Evolutionary conservation across 2,329 filamentous ascomycete genomes (phyloP), one percentile per base, ranked within the genome.

Genomic region (Xylariaceae sp.): DNA sequence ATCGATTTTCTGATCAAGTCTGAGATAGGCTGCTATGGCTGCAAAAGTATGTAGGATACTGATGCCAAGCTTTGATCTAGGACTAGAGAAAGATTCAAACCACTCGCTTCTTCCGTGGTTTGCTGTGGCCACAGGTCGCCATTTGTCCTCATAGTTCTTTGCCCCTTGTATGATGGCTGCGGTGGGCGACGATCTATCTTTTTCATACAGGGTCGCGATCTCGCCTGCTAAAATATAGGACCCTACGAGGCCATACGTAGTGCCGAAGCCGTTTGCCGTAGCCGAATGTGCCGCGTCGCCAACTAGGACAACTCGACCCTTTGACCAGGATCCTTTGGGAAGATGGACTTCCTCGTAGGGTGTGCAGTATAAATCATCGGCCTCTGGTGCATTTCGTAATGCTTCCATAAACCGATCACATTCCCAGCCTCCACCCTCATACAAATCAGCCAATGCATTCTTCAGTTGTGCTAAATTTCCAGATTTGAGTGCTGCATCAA

Each of bases 151-250:
- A 29, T 66, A 64, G 6, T 50, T 44, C 57, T 44, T 55, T 16
- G 53, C 53, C 0, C 44, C 53, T 11, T 44, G 29, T 3, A 49
- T n/a, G 5, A 53, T 52, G 3, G 55, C 45, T 16, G 46, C 43
- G 2, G 49, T 50, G 4, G 42, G 36, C 26, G 41, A 26, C 6
- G 45, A n/a, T 20, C 27, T 37, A 4, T 46, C 48, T n/a, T 50
- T 53, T 20, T 47, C 45, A 4, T 53, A 33, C 32, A 9, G 50
- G 50, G 51, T 60, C 36, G 53, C 52, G 20, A 79, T 70, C 58
- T 79, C 79, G 6, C 80, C 79, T 0, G 79, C 78, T 1, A 83
- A 70, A 3, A 81, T 64, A 61, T 83, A 81, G 0, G 77, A 77
- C 1, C 75, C 74, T n/a, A 78, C 62, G 2, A 82, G 61, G 1